Evolutionary conservation across 2,329 filamentous ascomycete genomes (phyloP).

Genomic region (Colletotrichum sp.): DNA sequence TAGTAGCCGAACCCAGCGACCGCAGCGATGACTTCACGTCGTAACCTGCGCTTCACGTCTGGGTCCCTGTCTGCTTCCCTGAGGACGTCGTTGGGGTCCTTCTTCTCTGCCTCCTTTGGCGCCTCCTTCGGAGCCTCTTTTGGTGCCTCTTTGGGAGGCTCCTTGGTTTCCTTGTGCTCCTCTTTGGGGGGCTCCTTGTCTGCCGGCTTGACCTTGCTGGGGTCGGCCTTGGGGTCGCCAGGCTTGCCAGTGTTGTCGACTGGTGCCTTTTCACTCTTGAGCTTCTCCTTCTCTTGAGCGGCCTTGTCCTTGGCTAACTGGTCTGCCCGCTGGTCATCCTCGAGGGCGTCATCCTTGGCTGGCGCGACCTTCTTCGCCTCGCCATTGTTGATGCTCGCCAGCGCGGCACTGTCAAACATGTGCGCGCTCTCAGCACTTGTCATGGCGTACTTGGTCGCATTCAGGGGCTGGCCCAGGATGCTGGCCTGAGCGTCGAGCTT

Average conservation of each 20-base stretch:
- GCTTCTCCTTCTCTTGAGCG: constrained; percentile 5
- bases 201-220: not conserved
- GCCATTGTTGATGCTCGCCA: constrained; percentile 2
- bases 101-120: constrained; percentile 1
- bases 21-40: constrained; percentile 10
- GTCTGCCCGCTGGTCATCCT: constrained; percentile 20
- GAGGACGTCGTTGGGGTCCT: constrained; percentile 17
- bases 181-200: not conserved
- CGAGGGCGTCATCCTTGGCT: constrained; percentile 5
- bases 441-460: constrained; percentile 21
- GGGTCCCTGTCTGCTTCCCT: constrained; percentile 7
- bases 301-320: constrained; percentile 1
- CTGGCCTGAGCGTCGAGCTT: constrained; percentile 17
- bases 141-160: not conserved
- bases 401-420: constrained; percentile 15
- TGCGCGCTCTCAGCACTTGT: constrained; percentile 1
- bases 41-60: constrained; percentile 8
- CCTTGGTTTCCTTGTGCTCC: not conserved
- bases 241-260: constrained; percentile 9
- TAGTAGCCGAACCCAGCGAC: constrained; percentile 18
- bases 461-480: constrained; percentile 15
- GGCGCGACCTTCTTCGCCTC: constrained; percentile 13
- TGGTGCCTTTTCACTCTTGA: constrained; percentile 10
- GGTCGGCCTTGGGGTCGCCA: constrained; percentile 12
- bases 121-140: not conserved